Percentiles rank a stretch among this genome's conserved stretches.
These are phyloP conservation scores for Agastache rugosa DNA, from an alignment of 257 asterid genomes.

Conservation along the genomic window DNA sequence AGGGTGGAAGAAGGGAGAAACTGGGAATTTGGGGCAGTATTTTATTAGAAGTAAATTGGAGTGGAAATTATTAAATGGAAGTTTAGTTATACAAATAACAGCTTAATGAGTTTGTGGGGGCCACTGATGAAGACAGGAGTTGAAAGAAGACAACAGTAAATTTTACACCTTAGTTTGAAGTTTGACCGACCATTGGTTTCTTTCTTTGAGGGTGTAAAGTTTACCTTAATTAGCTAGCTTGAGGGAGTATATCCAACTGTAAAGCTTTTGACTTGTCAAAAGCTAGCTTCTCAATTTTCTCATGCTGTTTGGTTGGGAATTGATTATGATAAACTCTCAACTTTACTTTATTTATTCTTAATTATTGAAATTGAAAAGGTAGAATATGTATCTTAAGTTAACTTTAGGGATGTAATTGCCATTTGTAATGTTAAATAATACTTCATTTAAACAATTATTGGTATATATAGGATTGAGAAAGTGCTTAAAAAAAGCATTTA, in stretches of 20 bases:
- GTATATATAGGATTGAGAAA: too few relatives aligned
- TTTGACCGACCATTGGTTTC: not conserved
- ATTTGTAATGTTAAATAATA: too few relatives aligned
- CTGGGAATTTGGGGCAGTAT: not conserved
- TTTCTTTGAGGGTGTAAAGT: not conserved
- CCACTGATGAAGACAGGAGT: conserved; percentile 37
- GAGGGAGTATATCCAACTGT: conserved; percentile 1
- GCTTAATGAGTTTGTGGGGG: not conserved
- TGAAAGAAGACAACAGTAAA: not conserved
- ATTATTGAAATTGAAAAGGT: too few relatives aligned
- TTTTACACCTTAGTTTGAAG: not conserved
- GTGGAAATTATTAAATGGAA: not conserved
- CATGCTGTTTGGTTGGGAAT: not conserved
- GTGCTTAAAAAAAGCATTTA: too few relatives aligned
- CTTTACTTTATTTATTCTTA: too few relatives aligned
- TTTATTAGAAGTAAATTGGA: not conserved
- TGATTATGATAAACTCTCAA: too few relatives aligned
- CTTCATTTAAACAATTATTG: too few relatives aligned
- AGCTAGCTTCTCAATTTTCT: not conserved
- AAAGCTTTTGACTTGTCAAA: not conserved
- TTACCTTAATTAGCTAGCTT: too few relatives aligned
- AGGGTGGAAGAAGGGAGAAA: not conserved
- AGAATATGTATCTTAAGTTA: too few relatives aligned
- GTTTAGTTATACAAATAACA: not conserved
- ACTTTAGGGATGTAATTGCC: too few relatives aligned